A percentile compares a stretch with the other conserved stretches of the same genome.
These are phyloP conservation scores for Rhodotorula sphaerocarpa DNA, from an alignment of 768 basidiomycete genomes.

Conservation along the genomic window DNA sequence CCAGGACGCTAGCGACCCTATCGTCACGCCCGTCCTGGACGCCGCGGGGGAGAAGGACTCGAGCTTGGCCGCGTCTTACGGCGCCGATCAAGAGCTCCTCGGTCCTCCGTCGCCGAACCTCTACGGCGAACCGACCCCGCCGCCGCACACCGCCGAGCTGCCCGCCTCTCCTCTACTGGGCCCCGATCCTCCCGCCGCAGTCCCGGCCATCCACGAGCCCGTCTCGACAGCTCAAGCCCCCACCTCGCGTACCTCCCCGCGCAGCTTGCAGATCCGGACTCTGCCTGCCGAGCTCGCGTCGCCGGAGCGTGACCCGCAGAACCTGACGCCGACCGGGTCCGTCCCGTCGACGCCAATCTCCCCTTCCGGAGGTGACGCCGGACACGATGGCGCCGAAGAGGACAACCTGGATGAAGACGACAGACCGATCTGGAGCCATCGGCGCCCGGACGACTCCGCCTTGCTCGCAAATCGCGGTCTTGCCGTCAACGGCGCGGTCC, in stretches of 20 bases:
- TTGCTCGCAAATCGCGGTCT: too few species aligned
- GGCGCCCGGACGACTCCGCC: too few species aligned
- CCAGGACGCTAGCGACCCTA: too few species aligned
- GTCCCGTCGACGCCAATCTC: constrained; percentile 15
- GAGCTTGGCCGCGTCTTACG: not conserved
- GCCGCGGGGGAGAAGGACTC: not conserved
- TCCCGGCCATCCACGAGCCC: not conserved
- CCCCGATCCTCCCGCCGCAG: not conserved
- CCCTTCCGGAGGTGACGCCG: constrained; percentile 6
- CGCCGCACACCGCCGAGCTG: not conserved
- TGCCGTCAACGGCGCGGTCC: too few species aligned
- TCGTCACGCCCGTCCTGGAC: too few species aligned
- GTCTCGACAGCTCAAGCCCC: not conserved
- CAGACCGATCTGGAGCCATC: not conserved
- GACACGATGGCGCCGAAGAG: constrained; percentile 3
- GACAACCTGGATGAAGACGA: not conserved
- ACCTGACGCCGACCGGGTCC: not conserved
- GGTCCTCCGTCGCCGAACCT: not conserved
- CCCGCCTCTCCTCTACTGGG: not conserved
- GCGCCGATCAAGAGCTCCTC: not conserved
- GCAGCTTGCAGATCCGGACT: not conserved
- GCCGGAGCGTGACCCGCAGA: constrained; percentile 12
- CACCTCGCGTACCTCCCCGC: not conserved
- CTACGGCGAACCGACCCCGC: constrained; percentile 17
- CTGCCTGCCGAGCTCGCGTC: constrained; percentile 33